A percentile compares a stretch with the other conserved stretches of the same genome.
Conservation (phyloP, 2,329 filamentous ascomycete genomes). For the Fusarium veterinarium region DNA sequence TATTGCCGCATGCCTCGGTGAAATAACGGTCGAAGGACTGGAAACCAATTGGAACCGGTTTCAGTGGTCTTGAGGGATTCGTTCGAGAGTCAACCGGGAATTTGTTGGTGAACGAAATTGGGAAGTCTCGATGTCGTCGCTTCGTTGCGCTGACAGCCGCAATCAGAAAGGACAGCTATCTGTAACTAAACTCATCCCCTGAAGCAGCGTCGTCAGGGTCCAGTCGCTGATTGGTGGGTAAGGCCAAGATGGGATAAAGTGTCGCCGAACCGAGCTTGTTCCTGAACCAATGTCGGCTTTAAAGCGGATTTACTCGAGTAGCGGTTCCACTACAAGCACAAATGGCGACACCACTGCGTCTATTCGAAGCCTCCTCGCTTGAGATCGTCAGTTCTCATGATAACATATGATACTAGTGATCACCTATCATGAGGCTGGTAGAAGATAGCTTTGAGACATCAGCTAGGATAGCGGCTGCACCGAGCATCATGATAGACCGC, state of each 20-base stretch:
- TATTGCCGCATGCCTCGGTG: conserved; percentile 40
- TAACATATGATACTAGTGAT: not conserved
- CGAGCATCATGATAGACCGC: not conserved
- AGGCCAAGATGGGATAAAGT: conserved; percentile 40
- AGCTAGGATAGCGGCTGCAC: not conserved
- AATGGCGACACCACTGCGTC: not conserved
- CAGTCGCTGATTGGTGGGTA: conserved; percentile 37
- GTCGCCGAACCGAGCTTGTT: conserved; percentile 36
- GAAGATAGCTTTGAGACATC: not conserved
- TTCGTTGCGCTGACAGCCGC: conserved; percentile 28
- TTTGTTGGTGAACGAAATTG: not conserved
- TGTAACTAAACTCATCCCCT: conserved; percentile 42
- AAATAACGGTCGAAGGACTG: conserved; percentile 8
- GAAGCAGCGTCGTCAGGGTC: conserved; percentile 38
- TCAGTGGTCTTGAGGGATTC: conserved; percentile 16
- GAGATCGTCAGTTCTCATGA: not conserved
- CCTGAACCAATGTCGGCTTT: not conserved
- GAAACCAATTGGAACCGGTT: conserved; percentile 27
- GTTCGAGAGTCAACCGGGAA: conserved; percentile 1
- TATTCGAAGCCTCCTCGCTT: not conserved
- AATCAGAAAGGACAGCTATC: conserved; percentile 46
- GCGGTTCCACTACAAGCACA: conserved; percentile 2
- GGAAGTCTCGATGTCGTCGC: conserved; percentile 19
- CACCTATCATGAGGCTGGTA: not conserved
- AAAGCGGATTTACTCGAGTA: not conserved